Base-by-base conservation (phyloP, 768 basidiomycete species). In the Sarcodon aspratus region DNA sequence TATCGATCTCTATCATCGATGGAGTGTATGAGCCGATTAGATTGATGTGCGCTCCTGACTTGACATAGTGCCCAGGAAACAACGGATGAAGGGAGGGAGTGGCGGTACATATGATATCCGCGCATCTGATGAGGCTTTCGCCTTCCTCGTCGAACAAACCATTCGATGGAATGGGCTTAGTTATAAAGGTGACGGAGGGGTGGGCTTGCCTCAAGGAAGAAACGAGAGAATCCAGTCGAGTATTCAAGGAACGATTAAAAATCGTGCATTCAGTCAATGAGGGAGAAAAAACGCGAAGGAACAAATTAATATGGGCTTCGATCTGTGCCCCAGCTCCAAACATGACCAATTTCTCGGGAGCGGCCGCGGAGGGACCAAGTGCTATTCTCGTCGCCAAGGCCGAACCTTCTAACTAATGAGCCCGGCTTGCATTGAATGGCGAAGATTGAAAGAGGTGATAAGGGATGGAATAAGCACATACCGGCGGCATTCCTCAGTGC, bases 21-120 rank as follows among this genome's bases (percentile, higher is more conserved):
- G 85, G 85, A 13, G 72, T 92, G 58, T 88, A 94, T 49, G 85
- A 88, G 6, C 91, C 90, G 27, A 90, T 76, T 2, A 93, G 66
- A 49, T 89, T 78, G 33, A 94, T 56, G 54, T 88, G 85, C 0
- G 84, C 72, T 0, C 80, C 79, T 1, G 72, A 61, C 3, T 69
- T 66, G 9, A 90, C 78, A 71, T 79, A 82, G 0, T 69, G 58
- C 0, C 79, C 76, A 3, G 79, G 76, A 61, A 94, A 89, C 3
- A 94, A 73, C 1, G 91, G 82, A 2, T 48, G 52, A 0, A 73
- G 76, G 13, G 87, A 80, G 0, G 88, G 75, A 0, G 90, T 94
- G 0, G 86, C 86, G 3, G 75, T 73, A 53, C 85, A 78, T 48
- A 94, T 79, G 46, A 90, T 75, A 47, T 87, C 73, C 1, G 76